phyloP scores from a whole-genome alignment of 495 filamentous ascomycete species.

The Cryomyces antarcticus region DNA sequence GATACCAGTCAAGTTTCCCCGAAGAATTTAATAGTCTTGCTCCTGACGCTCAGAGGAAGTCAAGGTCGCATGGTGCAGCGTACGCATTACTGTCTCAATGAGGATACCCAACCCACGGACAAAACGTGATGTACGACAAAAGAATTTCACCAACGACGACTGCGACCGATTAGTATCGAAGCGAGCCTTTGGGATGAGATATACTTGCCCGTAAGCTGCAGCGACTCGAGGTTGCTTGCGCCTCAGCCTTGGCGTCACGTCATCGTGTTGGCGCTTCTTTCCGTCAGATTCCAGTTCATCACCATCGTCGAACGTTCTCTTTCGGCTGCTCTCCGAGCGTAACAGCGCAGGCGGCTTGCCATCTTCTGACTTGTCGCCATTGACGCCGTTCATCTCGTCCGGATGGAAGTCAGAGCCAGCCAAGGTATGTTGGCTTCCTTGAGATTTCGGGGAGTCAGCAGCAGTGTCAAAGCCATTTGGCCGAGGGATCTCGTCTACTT shows the following conservation, averaged over 20 bases:
- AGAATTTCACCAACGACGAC: neutral
- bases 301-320: constrained; percentile 13
- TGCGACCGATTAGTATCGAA: neutral
- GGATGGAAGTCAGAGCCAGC: constrained; percentile 15
- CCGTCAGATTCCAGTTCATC: constrained; percentile 8
- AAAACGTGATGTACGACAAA: too few relatives aligned
- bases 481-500: neutral
- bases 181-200: neutral
- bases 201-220: constrained; percentile 9
- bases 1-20: too few relatives aligned
- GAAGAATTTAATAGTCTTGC: too few relatives aligned
- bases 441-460: constrained; percentile 5
- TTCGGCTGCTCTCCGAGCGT: constrained; percentile 11
- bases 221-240: constrained; percentile 12
- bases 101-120: too few relatives aligned
- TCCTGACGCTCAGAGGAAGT: too few relatives aligned
- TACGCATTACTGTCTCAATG: too few relatives aligned
- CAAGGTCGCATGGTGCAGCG: too few relatives aligned
- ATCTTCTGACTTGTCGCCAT: neutral
- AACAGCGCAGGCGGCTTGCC: constrained; percentile 1
- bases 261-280: constrained; percentile 9
- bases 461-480: constrained; percentile 1
- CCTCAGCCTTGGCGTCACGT: constrained; percentile 9
- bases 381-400: constrained; percentile 1
- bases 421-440: constrained; percentile 2